These are phyloP conservation scores for Gardenia jasminoides DNA, from an alignment of 257 asterid genomes.

Conservation along the genomic window DNA sequence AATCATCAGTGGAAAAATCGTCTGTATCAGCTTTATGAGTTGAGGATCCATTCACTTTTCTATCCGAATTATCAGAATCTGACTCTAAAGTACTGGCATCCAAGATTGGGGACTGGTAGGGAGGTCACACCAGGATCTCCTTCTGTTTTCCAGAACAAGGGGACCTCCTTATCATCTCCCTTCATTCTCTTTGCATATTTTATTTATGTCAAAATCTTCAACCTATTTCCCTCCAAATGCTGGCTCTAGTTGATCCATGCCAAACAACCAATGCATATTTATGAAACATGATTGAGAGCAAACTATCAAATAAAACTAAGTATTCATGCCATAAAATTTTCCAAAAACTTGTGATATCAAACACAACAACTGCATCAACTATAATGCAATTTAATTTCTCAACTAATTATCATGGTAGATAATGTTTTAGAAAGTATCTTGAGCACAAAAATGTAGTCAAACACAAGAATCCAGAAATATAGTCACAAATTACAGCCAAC, in stretches of 20 bases:
- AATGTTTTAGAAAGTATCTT: too few species aligned
- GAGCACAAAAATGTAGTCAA: too few species aligned
- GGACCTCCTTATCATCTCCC: constrained; percentile 66
- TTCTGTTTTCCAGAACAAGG: constrained; percentile 40
- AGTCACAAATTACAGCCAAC: too few species aligned
- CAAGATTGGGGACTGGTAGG: constrained; percentile 16
- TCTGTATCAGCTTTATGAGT: constrained; percentile 28
- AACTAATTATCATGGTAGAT: too few species aligned
- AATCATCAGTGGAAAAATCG: constrained; percentile 20
- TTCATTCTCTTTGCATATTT: constrained; percentile 87
- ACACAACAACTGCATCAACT: too few species aligned
- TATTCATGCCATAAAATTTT: too few species aligned
- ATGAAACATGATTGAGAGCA: too few species aligned
- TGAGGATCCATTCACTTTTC: constrained; percentile 22
- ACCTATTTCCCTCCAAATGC: constrained; percentile 73
- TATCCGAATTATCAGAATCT: constrained; percentile 39
- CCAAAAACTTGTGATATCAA: too few species aligned
- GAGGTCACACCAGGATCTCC: constrained; percentile 20
- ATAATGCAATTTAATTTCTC: too few species aligned
- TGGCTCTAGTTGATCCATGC: constrained; percentile 65
- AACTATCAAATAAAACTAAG: too few species aligned
- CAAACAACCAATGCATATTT: too few species aligned
- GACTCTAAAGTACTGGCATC: constrained; percentile 33
- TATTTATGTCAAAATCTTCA: constrained; percentile 58
- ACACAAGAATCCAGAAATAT: too few species aligned